Base-by-base conservation (phyloP, 1,284 basidiomycete species). In the Moesziomyces antarcticus region DNA sequence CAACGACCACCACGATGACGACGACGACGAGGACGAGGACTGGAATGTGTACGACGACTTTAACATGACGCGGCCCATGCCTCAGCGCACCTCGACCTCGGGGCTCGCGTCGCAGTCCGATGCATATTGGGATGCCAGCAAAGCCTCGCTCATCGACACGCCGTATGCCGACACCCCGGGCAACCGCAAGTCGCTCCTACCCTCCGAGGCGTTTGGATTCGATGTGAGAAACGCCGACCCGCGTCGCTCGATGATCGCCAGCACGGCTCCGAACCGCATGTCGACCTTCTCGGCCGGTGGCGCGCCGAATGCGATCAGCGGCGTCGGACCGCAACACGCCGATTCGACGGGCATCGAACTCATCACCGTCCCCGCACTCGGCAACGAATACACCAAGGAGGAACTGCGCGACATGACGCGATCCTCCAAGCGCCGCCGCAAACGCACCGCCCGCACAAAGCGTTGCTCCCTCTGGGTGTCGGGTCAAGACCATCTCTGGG, bases 41-140 rank as follows among this genome's bases (percentile, higher is more conserved):
- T 81, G 79, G 79, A 80, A 81, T 46, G 78, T 81, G 16, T 81
- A 81, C 51, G 79, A 81, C 43, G 79, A 81, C 46, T 81, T 81
- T 62, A 81, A 81, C 69, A 81, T 75, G 60, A 68, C 66, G 11
- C 61, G 74, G 5, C 74, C 77, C 24, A 44, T 61, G 52, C 57
- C 70, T 6, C 56, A 74, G 25, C 57, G 73, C 47, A 45, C 52
- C 8, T 60, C 73, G 11, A 57, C 59, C 5, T 54, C 63, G 4
- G 61, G 51, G 0, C 27, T 65, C 7, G 56, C 63, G 8, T 44
- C 50, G 18, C 56, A 61, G 57, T 52, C 53, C 30, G 57, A 65
- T 35, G 68, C 54, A 5, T 68, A 68, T 27, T 72, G 68, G 66
- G 71, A 74, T 45, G 66, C 66, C 1, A 56, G 51, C 51, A 73